Evolutionary conservation across 2,329 filamentous ascomycete species (phyloP), one percentile per base, ranked within the genome.

Genomic region (Cercospora sojina): DNA sequence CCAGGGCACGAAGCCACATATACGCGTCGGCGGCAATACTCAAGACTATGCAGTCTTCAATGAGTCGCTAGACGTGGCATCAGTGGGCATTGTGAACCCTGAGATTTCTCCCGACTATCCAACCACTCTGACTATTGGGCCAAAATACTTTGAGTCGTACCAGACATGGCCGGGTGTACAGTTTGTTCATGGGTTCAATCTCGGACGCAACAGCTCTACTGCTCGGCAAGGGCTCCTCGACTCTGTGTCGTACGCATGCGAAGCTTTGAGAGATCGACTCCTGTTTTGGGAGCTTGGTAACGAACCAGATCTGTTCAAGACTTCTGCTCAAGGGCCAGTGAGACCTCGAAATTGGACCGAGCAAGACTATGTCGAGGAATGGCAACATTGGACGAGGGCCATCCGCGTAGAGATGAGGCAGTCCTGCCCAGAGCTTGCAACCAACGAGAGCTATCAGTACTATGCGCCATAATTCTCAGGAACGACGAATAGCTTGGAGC

Each of bases 21-120:
- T 90, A 64, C 81, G 87, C 16, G 86, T 90, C 1, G 87, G 88
- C 3, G 88, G 87, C n/a, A 90, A 89, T 71, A 89, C 87, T 0
- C 87, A 90, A 71, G 87, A 90, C 77, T 88, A 85, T 69, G 86
- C 86, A 5, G 79, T 89, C 41, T 89, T 86, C 75, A 83, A 89
- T 69, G 77, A 81, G 1, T 82, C 81, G 3, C 82, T 87, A 5
- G 74, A 80, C 1, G 78, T 79, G 6, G 84, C 84, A 5, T 78
- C 84, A 9, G 81, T 86, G 59, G 86, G 86, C 31, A 86, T 81
- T 2, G 78, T 84, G 60, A 80, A 87, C 64, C 79, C 80, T 0
- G 74, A 76, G 0, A 79, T 82, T 23, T 87, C 86, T 0, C 67
- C 76, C 0, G 87, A 89, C 75, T 90, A 89, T 69, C 87, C 87